Evolutionary conservation across 2,329 filamentous ascomycete genomes (phyloP).

Genomic region (Colletotrichum chlorophyti): DNA sequence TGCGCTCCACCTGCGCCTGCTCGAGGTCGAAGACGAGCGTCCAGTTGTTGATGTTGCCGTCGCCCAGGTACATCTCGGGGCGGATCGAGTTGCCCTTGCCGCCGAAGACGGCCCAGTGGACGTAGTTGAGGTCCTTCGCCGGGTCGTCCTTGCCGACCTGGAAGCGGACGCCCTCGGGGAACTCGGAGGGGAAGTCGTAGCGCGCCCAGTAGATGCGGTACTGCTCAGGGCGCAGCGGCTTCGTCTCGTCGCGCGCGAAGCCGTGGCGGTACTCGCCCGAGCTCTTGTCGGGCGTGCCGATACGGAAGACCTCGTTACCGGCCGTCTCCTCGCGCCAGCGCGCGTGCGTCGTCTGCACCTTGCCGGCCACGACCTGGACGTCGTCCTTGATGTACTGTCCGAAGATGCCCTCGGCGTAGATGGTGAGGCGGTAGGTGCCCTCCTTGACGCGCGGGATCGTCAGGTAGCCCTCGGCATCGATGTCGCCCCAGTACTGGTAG

Average conservation of each 20-base stretch:
- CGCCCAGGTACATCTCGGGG: conserved; percentile 45
- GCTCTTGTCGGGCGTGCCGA: conserved; percentile 66
- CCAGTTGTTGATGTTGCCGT: conserved; percentile 60
- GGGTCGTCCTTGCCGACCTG: conserved; percentile 56
- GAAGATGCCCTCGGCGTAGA: conserved; percentile 69
- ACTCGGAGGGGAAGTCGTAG: conserved; percentile 63
- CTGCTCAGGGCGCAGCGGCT: conserved; percentile 56
- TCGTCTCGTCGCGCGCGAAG: conserved; percentile 48
- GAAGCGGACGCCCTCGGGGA: conserved; percentile 61
- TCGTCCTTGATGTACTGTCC: conserved; percentile 64
- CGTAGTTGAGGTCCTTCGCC: conserved; percentile 60
- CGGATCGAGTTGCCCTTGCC: conserved; percentile 54
- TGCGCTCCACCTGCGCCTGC: conserved; percentile 46
- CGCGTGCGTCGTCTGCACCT: conserved; percentile 44
- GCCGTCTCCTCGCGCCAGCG: conserved; percentile 61
- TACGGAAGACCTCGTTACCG: conserved; percentile 66
- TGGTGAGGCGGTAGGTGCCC: conserved; percentile 66
- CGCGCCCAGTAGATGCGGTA: conserved; percentile 64
- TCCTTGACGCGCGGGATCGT: conserved; percentile 58
- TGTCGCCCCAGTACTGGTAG: conserved; percentile 64
- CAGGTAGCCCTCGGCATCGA: conserved; percentile 50
- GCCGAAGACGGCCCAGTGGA: conserved; percentile 68
- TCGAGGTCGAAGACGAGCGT: conserved; percentile 55
- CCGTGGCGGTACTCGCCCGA: conserved; percentile 66
- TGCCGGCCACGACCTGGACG: conserved; percentile 46